Base-by-base conservation (phyloP, 495 filamentous ascomycete species). In the Aspergillus bridgeri region DNA sequence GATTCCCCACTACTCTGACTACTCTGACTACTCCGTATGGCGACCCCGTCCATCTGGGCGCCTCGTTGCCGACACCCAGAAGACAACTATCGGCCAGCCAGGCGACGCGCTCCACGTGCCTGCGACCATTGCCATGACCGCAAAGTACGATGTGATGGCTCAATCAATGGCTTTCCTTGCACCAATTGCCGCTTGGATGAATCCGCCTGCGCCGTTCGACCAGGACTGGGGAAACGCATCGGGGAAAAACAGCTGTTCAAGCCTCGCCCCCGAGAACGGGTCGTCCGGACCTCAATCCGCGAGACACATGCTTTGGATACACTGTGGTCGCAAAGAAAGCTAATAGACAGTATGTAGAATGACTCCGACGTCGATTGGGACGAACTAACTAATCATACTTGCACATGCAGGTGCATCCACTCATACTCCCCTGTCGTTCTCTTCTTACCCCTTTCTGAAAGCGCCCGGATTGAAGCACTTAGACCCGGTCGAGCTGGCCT, bases 131-230 rank as follows among this genome's bases (percentile, higher is more conserved):
- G 59, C 25, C 59, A 61, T 43, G 53, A 51, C 15, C 54, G 59
- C 18, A 61, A 61, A 42, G 59, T 61, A 23, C 54, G 59, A n/a
- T 61, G 59, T 48, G 59, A 61, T 52, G 59, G 59, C 49, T 56
- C 54, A 18, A 61, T 61, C 42, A 61, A 55, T 33, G 59, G 59
- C 15, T 61, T 61, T n/a, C 59, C 59, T 45, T 61, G 59, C 45
- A 61, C 59, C 42, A 61, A 61, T 48, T 61, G 59, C 46, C 59
- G 59, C 38, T 46, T 61, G 18, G 59, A 61, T 45, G 53, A 51
- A 8, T 42, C 45, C 21, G 21, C 59, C 24, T 61, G 59, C 51
- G 51, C 55, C 3, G 9, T 61, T 7, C 59, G 57, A 24, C 53
- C 59, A 8, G 54, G 21, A 2, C 19, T 50, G 6, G 21, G 59